Percentiles rank a stretch among this genome's conserved stretches.
Evolutionary conservation across 2,329 filamentous ascomycete genomes (phyloP).

Genomic region (Pyrenophora seminiperda): DNA sequence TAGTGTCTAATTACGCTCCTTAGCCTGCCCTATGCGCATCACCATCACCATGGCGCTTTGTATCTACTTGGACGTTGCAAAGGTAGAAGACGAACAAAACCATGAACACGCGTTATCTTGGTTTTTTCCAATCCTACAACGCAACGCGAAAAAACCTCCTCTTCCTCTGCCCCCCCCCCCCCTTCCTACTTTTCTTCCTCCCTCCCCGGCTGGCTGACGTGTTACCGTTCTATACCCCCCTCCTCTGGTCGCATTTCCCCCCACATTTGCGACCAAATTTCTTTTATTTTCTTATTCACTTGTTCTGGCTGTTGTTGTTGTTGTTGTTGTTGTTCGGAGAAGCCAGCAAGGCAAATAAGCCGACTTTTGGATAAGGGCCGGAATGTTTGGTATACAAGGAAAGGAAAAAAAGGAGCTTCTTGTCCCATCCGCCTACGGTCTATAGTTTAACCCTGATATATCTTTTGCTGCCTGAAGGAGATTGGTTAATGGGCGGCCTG

Average conservation of each 20-base stretch:
- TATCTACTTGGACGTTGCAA: constrained; percentile 14
- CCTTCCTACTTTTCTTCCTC: constrained; percentile 4
- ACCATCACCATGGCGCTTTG: constrained; percentile 3
- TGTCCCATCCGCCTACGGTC: too few species aligned
- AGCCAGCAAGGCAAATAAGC: constrained; percentile 8
- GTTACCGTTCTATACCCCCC: constrained; percentile 36
- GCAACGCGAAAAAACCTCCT: too few species aligned
- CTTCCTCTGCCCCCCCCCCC: constrained; percentile 10
- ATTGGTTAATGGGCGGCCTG: too few species aligned
- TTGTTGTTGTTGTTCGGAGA: constrained; percentile 3
- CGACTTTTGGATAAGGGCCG: background rate
- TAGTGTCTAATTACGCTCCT: constrained; percentile 38
- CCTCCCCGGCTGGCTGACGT: constrained; percentile 17
- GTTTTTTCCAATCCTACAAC: too few species aligned
- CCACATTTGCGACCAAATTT: constrained; percentile 11
- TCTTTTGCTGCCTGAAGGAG: too few species aligned
- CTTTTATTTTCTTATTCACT: constrained; percentile 6
- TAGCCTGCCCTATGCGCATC: constrained; percentile 14
- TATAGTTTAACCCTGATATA: too few species aligned
- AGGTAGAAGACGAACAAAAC: too few species aligned
- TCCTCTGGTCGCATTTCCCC: constrained; percentile 7
- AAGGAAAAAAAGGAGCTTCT: too few species aligned
- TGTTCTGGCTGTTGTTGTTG: background rate
- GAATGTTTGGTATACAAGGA: constrained; percentile 21
- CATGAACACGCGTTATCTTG: too few species aligned